phyloP scores from a whole-genome alignment of 345 rosid genomes.

The Melastoma malabathricum region DNA sequence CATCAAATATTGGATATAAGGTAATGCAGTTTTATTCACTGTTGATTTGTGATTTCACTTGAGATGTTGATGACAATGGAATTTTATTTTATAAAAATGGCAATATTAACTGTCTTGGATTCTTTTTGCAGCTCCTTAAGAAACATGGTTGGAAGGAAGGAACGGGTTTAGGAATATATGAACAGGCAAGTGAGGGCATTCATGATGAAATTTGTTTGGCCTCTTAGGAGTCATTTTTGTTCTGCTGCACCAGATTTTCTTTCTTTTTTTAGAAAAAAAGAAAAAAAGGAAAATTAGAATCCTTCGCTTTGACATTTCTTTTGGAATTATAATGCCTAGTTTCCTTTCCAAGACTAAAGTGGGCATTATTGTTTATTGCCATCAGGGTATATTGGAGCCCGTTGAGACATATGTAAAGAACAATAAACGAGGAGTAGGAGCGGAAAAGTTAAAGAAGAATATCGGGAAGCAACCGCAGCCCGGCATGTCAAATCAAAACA shows the following conservation, averaged over 20 bases:
- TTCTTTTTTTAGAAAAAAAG: too few relatives aligned
- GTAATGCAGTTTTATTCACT: conserved; percentile 14
- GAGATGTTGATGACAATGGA: too few relatives aligned
- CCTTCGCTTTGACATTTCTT: too few relatives aligned
- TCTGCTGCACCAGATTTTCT: too few relatives aligned
- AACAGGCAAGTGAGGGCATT: conserved; percentile 42
- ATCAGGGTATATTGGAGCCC: conserved; percentile 77
- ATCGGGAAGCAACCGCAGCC: conserved; percentile 11
- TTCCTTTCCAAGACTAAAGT: neutral
- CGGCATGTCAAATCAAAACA: conserved; percentile 12
- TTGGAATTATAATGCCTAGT: neutral
- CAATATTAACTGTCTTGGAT: too few relatives aligned
- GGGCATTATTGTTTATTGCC: conserved; percentile 5
- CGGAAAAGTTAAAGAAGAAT: conserved; percentile 36
- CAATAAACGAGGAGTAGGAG: conserved; percentile 75
- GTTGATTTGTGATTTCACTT: too few relatives aligned
- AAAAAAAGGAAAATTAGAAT: too few relatives aligned
- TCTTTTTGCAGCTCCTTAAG: conserved; percentile 50
- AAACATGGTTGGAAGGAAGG: conserved; percentile 99
- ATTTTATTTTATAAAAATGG: too few relatives aligned
- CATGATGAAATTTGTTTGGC: too few relatives aligned
- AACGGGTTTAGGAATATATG: conserved; percentile 62
- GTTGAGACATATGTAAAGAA: conserved; percentile 37
- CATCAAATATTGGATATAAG: conserved; percentile 71
- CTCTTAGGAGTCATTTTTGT: too few relatives aligned